A percentile compares a stretch with the other conserved stretches of the same genome.
phyloP scores from a whole-genome alignment of 2,329 filamentous ascomycete species.

The Monosporascus sp. region DNA sequence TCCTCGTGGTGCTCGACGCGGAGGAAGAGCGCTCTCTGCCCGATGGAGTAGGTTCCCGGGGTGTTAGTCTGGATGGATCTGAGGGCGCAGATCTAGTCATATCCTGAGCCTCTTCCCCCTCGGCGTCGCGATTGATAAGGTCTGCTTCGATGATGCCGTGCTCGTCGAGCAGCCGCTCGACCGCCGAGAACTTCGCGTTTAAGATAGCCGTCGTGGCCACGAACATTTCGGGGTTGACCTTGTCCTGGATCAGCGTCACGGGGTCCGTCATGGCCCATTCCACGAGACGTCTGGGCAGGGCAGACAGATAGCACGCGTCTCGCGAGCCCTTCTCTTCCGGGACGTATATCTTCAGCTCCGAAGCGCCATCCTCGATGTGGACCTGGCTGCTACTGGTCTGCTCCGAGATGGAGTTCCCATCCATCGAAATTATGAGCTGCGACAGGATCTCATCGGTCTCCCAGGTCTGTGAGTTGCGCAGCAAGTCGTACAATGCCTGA shows the following conservation, averaged over 20 bases:
- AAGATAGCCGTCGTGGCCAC: neutral
- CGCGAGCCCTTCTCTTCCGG: constrained; percentile 16
- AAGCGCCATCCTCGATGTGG: constrained; percentile 7
- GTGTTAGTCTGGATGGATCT: neutral
- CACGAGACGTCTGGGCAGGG: constrained; percentile 1
- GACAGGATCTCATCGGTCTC: constrained; percentile 27
- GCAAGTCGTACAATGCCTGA: constrained; percentile 15
- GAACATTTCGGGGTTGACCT: neutral
- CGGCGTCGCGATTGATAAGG: neutral
- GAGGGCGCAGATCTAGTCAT: neutral
- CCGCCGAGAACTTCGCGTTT: neutral
- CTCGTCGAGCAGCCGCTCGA: constrained; percentile 1
- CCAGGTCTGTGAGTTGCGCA: constrained; percentile 16
- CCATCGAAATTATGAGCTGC: constrained; percentile 21
- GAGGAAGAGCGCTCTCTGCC: neutral
- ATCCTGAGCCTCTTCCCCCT: neutral
- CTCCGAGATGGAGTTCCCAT: constrained; percentile 12
- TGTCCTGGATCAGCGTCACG: neutral
- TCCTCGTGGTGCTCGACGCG: neutral
- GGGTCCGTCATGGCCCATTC: constrained; percentile 9
- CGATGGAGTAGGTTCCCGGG: neutral
- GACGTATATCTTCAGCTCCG: constrained; percentile 21
- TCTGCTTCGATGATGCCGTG: constrained; percentile 4
- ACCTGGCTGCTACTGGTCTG: constrained; percentile 12
- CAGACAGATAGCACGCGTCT: neutral